Evolutionary conservation across 495 filamentous ascomycete genomes (phyloP).

Genomic region (Trichoderma reesei): DNA sequence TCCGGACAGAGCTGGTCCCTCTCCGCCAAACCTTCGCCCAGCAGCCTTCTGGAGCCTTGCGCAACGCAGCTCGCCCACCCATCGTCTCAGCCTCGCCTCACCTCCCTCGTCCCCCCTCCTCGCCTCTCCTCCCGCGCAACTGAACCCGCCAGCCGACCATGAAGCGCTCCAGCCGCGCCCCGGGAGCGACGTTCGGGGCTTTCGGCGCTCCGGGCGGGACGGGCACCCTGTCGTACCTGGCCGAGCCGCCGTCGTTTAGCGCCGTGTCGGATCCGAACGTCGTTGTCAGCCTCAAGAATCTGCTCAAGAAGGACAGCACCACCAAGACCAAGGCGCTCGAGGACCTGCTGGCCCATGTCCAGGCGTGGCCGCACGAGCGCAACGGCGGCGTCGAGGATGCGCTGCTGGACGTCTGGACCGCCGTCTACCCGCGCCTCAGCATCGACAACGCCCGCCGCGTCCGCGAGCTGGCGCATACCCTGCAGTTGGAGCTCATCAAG

Average conservation of each 20-base stretch:
- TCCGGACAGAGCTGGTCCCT: background rate
- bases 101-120: conserved; percentile 12
- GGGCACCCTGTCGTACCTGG: conserved; percentile 67
- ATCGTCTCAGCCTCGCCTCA: conserved; percentile 11
- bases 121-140: background rate
- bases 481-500: conserved; percentile 63
- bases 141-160: conserved; percentile 1
- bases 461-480: conserved; percentile 66
- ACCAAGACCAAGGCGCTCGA: conserved; percentile 92
- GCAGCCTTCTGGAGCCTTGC: background rate
- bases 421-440: conserved; percentile 75
- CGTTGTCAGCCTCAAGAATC: conserved; percentile 81
- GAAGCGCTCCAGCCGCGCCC: conserved; percentile 16
- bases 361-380: conserved; percentile 32
- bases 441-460: conserved; percentile 84
- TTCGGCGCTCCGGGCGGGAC: conserved; percentile 28
- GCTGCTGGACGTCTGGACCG: conserved; percentile 78
- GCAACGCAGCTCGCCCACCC: background rate
- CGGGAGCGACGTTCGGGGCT: conserved; percentile 30
- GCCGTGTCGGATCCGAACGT: conserved; percentile 67
- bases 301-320: conserved; percentile 83
- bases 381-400: conserved; percentile 58
- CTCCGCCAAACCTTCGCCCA: background rate
- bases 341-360: conserved; percentile 61
- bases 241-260: conserved; percentile 75